A percentile compares a stretch with the other conserved stretches of the same genome.
These are phyloP conservation scores for Exserohilum rostratum DNA, from an alignment of 2,329 filamentous ascomycete species.

Conservation along the genomic window DNA sequence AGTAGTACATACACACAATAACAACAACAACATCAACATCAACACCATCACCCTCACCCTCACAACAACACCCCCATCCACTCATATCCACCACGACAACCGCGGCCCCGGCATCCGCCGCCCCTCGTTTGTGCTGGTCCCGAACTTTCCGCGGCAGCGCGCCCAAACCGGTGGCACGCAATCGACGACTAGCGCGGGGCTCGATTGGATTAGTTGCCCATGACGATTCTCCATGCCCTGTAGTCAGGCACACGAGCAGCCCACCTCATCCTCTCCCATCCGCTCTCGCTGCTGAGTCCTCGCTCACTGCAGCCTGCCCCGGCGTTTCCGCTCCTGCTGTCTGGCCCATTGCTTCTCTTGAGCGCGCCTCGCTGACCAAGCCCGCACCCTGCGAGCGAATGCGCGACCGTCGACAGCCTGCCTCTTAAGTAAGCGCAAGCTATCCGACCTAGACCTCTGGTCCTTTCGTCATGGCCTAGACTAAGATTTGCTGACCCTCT, in stretches of 20 bases:
- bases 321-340: constrained; percentile 17
- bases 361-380: constrained; percentile 16
- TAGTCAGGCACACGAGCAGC: constrained; percentile 16
- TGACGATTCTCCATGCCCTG: constrained; percentile 27
- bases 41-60: background rate
- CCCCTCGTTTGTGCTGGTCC: background rate
- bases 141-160: constrained; percentile 15
- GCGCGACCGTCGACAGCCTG: constrained; percentile 19
- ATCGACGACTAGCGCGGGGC: constrained; percentile 18
- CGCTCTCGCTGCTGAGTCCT: constrained; percentile 7
- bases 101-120: background rate
- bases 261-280: constrained; percentile 1
- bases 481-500: constrained; percentile 15
- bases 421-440: constrained; percentile 26
- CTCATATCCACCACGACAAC: background rate
- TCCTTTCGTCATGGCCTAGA: constrained; percentile 28
- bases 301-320: constrained; percentile 8
- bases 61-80: background rate
- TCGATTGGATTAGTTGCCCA: constrained; percentile 14
- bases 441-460: constrained; percentile 22
- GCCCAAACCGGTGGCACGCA: constrained; percentile 10
- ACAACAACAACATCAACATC: background rate
- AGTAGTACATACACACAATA: too few relatives aligned
- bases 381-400: constrained; percentile 16
- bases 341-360: constrained; percentile 8